Conservation (phyloP, 2,329 filamentous ascomycete species). For the Bisporella sp. region DNA sequence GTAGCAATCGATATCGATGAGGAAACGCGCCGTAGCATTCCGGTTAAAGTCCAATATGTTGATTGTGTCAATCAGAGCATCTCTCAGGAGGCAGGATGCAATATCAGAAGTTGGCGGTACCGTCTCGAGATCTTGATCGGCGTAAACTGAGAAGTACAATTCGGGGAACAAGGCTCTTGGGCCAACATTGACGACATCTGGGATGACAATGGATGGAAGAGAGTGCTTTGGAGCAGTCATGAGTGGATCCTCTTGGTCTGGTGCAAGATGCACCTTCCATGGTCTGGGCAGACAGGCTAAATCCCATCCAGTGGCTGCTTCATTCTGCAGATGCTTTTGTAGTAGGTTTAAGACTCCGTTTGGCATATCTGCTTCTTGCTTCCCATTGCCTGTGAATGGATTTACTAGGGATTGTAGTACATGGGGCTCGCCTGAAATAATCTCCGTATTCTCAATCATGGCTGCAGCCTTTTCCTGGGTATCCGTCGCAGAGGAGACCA, state of each 20-base stretch:
- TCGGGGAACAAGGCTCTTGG: slow-evolving; percentile 80
- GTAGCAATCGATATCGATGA: slow-evolving; percentile 93
- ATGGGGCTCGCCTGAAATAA: slow-evolving; percentile 85
- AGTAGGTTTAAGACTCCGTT: slow-evolving; percentile 74
- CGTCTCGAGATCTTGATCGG: slow-evolving; percentile 78
- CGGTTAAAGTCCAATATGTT: slow-evolving; percentile 92
- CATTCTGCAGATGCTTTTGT: slow-evolving; percentile 76
- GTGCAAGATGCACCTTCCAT: slow-evolving; percentile 56
- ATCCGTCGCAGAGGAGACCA: slow-evolving; percentile 64
- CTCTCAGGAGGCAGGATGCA: slow-evolving; percentile 75
- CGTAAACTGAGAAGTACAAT: slow-evolving; percentile 88
- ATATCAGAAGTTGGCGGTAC: slow-evolving; percentile 74
- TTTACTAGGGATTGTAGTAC: slow-evolving; percentile 80
- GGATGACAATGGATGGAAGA: slow-evolving; percentile 70
- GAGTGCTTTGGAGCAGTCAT: slow-evolving; percentile 62
- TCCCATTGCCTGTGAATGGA: slow-evolving; percentile 64
- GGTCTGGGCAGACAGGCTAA: slow-evolving; percentile 62
- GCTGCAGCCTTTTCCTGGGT: slow-evolving; percentile 68
- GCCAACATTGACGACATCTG: slow-evolving; percentile 68
- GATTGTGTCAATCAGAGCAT: slow-evolving; percentile 84
- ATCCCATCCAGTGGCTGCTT: slow-evolving; percentile 69
- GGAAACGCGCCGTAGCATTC: slow-evolving; percentile 74
- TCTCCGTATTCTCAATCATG: slow-evolving; percentile 87
- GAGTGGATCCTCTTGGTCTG: slow-evolving; percentile 53
- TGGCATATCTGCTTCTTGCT: slow-evolving; percentile 53